These are phyloP conservation scores for Ceratocystis eucalypticola DNA, from an alignment of 2,329 filamentous ascomycete species.

Conservation along the genomic window DNA sequence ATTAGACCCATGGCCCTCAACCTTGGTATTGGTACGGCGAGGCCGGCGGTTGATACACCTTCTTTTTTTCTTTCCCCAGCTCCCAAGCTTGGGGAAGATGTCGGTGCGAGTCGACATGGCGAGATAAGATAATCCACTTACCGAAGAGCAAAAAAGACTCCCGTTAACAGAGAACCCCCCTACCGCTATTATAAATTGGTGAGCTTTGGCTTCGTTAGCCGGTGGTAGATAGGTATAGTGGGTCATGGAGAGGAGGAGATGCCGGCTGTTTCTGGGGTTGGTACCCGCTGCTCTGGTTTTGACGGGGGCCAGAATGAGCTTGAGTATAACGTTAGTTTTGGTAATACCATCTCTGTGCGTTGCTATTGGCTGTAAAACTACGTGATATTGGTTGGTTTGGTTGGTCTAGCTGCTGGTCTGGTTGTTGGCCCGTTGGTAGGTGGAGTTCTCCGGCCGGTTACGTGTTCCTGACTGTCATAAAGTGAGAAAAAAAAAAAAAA, in stretches of 20 bases:
- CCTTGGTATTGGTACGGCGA: not conserved
- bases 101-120: not conserved
- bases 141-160: no score
- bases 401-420: not conserved
- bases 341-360: not conserved
- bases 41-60: not conserved
- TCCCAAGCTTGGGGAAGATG: not conserved
- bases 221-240: not conserved
- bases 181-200: not conserved
- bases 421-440: not conserved
- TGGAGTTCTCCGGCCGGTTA: no score
- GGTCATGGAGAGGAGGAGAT: not conserved
- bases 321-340: not conserved
- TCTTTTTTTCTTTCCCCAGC: not conserved
- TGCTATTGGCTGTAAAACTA: not conserved
- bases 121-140: not conserved
- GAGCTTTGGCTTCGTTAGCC: slow-evolving; percentile 1
- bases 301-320: not conserved
- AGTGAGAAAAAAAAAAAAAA: no score
- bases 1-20: not conserved
- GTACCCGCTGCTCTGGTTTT: not conserved
- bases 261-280: not conserved
- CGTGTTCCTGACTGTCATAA: no score
- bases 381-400: not conserved
- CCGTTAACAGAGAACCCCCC: no score